Percentiles rank a stretch among this genome's conserved stretches.
These are phyloP conservation scores for Trypanosoma lewisi DNA, from an alignment of 208 protist genomes.

Conservation along the genomic window DNA sequence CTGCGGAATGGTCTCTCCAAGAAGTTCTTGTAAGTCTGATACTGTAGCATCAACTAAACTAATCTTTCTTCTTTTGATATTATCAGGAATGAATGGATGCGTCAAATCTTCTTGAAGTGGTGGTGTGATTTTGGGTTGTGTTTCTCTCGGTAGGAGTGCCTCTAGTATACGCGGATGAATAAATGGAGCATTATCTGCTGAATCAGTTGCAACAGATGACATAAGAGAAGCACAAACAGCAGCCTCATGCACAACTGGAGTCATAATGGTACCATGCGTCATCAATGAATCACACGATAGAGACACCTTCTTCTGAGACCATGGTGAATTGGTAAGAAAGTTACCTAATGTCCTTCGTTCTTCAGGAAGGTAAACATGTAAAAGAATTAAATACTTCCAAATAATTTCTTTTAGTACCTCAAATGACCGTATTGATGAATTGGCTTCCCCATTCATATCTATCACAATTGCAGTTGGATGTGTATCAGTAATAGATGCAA, in stretches of 20 bases:
- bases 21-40: constrained; percentile 23
- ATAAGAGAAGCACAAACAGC: constrained; percentile 50
- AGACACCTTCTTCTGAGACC: constrained; percentile 40
- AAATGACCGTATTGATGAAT: constrained; percentile 1
- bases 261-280: constrained; percentile 45
- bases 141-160: constrained; percentile 8
- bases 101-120: constrained; percentile 17
- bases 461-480: constrained; percentile 8
- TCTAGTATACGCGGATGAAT: constrained; percentile 42
- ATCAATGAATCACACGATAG: constrained; percentile 20
- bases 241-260: constrained; percentile 48
- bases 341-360: constrained; percentile 35
- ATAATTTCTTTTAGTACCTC: constrained; percentile 33
- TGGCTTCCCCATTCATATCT: constrained; percentile 3
- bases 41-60: constrained; percentile 27
- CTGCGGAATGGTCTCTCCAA: constrained; percentile 47
- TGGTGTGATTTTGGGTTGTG: not conserved
- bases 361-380: constrained; percentile 35
- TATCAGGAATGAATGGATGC: constrained; percentile 10
- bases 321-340: constrained; percentile 52
- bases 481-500: not conserved
- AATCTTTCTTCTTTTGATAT: constrained; percentile 1
- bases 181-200: constrained; percentile 55
- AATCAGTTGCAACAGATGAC: constrained; percentile 23
- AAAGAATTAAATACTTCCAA: constrained; percentile 62